Conservation (phyloP, 352 stramenopile genomes). For the Phytophthora vignae region DNA sequence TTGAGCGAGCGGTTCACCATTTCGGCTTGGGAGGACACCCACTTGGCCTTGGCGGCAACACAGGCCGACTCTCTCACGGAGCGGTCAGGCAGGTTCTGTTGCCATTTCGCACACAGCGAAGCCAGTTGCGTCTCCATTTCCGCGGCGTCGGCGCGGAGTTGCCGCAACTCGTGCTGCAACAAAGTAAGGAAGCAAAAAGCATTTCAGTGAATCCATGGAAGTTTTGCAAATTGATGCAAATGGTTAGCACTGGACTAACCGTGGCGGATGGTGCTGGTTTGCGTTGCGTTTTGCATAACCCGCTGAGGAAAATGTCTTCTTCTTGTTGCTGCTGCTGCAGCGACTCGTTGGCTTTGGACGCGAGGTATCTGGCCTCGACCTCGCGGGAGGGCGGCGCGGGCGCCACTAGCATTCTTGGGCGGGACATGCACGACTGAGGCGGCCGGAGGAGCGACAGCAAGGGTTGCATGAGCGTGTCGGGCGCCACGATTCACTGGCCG, state of each 20-base stretch:
- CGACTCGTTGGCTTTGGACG: not conserved
- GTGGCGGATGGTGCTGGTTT: constrained; percentile 47
- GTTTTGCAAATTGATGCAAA: not conserved
- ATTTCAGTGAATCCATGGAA: not conserved
- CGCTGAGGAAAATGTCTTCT: constrained; percentile 47
- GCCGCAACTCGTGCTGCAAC: constrained; percentile 57
- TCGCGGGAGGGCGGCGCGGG: constrained; percentile 4
- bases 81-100: constrained; percentile 41
- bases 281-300: constrained; percentile 40
- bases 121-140: constrained; percentile 53
- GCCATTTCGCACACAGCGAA: constrained; percentile 55
- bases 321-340: constrained; percentile 6
- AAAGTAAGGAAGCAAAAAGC: not conserved
- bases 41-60: constrained; percentile 61
- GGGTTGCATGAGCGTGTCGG: constrained; percentile 28
- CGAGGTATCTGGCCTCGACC: constrained; percentile 14
- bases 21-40: constrained; percentile 56
- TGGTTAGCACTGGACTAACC: constrained; percentile 22
- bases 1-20: constrained; percentile 60
- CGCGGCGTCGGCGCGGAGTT: constrained; percentile 52
- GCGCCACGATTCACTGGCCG: constrained; percentile 16
- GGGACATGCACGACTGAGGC: not conserved
- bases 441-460: constrained; percentile 18
- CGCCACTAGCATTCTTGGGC: not conserved
- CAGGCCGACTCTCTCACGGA: constrained; percentile 48